Base-by-base conservation (phyloP, 2,329 filamentous ascomycete species). In the Fusarium tanahbumbuense region DNA sequence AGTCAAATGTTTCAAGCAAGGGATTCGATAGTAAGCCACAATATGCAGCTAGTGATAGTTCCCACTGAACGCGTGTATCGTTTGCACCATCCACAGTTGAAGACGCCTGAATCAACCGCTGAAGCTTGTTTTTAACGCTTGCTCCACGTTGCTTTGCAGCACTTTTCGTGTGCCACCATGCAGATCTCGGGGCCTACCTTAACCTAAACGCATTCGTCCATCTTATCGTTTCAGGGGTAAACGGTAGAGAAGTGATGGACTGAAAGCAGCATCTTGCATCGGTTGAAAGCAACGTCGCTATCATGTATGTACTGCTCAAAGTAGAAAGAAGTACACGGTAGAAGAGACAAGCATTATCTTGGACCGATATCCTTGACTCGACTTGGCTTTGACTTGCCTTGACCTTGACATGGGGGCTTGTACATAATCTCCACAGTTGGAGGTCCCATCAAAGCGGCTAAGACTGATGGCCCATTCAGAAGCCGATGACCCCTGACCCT, bases 101-200 rank as follows among this genome's bases (percentile, higher is more conserved):
- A 40, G 47, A 41, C 50, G 22, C 28, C 37, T 56, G 44, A 60
- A 48, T 56, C 49, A 68, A 56, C 47, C 44, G 22, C 22, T 28
- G 52, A 70, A 64, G 67, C 58, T 71, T 70, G 45, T 56, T 68
- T 68, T 70, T 64, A 45, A 58, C 67, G 67, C 64, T 60, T 56
- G 53, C 67, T 70, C 68, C 68, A 70, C 67, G 63, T 71, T 54
- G 45, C 42, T 64, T 71, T 44, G 48, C 63, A 65, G 40, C 55
- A 37, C 32, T 37, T 50, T 16, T 56, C 32, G 28, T 46, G 62
- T 59, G 46, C 48, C 48, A 49, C 50, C 56, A 56, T 50, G 63
- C 49, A 62, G 68, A 71, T 71, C 63, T 67, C 16, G 18, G 18
- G 27, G 30, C 37, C 20, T 50, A 28, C n/a, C 34, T 49, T 41